These are phyloP conservation scores for Saitoella complicata DNA, from an alignment of 805 yeast genomes.

Conservation along the genomic window DNA sequence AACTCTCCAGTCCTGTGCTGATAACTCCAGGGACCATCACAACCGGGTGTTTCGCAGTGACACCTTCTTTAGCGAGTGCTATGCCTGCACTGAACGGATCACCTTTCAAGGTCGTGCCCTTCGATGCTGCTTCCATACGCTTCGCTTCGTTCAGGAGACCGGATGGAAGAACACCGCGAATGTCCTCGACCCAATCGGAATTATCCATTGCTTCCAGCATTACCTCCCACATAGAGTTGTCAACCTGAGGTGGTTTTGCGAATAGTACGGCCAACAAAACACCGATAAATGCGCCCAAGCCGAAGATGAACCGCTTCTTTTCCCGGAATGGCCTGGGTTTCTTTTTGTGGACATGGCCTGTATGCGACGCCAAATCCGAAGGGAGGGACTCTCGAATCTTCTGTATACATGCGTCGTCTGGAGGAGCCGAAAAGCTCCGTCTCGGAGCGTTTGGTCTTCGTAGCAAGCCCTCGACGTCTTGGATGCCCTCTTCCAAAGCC, in stretches of 20 bases:
- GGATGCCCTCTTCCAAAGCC: too few relatives aligned
- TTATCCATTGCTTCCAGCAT: constrained; percentile 38
- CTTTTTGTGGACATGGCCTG: not conserved
- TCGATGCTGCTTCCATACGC: constrained; percentile 32
- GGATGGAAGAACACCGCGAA: constrained; percentile 60
- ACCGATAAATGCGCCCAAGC: constrained; percentile 57
- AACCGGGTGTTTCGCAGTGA: constrained; percentile 55
- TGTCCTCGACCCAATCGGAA: constrained; percentile 45
- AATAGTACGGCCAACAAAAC: constrained; percentile 45
- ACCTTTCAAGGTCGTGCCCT: constrained; percentile 24
- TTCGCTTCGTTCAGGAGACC: constrained; percentile 43
- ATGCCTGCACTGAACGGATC: constrained; percentile 84
- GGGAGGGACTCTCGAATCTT: too few relatives aligned
- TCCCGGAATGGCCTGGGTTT: constrained; percentile 1
- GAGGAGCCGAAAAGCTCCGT: too few relatives aligned
- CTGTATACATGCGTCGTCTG: too few relatives aligned
- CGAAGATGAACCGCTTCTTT: constrained; percentile 8
- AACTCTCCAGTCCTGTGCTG: constrained; percentile 85
- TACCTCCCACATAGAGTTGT: constrained; percentile 30
- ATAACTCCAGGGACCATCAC: constrained; percentile 89
- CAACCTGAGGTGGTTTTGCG: constrained; percentile 30
- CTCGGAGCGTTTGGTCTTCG: too few relatives aligned
- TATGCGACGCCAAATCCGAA: too few relatives aligned
- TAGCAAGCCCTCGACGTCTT: too few relatives aligned
- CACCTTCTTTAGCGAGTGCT: constrained; percentile 35